Conservation (phyloP, 768 basidiomycete species). For the Amanita polypyramis region DNA sequence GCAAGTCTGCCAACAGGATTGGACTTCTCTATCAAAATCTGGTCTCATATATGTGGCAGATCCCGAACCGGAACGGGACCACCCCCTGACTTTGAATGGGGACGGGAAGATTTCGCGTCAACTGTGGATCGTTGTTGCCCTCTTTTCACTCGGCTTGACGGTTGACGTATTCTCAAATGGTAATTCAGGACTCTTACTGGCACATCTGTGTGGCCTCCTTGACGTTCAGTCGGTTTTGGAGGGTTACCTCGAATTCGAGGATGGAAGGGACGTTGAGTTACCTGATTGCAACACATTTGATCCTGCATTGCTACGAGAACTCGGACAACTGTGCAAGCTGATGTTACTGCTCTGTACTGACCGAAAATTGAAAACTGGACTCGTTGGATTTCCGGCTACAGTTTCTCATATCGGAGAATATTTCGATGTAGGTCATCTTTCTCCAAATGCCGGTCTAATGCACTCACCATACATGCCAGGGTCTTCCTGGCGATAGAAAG, state of each 20-base stretch:
- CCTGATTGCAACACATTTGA: neutral
- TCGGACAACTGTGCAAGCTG: slow-evolving; percentile 13
- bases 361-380: slow-evolving; percentile 21
- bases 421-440: slow-evolving; percentile 22
- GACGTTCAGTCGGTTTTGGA: neutral
- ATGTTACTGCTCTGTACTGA: slow-evolving; percentile 21
- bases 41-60: slow-evolving; percentile 13
- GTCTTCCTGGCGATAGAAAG: slow-evolving; percentile 21
- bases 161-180: neutral
- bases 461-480: slow-evolving; percentile 18
- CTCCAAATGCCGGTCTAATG: neutral
- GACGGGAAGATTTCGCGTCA: slow-evolving; percentile 42
- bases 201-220: neutral
- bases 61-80: slow-evolving; percentile 8
- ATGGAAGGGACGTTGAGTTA: neutral
- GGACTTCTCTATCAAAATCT: neutral
- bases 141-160: slow-evolving; percentile 13
- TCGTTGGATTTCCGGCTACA: slow-evolving; percentile 10
- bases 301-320: slow-evolving; percentile 7
- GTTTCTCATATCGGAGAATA: slow-evolving; percentile 22
- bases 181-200: neutral
- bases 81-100: slow-evolving; percentile 28
- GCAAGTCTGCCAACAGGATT: slow-evolving; percentile 1
- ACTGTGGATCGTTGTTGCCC: slow-evolving; percentile 36
- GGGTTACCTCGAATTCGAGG: slow-evolving; percentile 1